Percentiles rank a stretch among this genome's conserved stretches.
phyloP scores from a whole-genome alignment of 345 rosid genomes.

The Sapria himalayana region DNA sequence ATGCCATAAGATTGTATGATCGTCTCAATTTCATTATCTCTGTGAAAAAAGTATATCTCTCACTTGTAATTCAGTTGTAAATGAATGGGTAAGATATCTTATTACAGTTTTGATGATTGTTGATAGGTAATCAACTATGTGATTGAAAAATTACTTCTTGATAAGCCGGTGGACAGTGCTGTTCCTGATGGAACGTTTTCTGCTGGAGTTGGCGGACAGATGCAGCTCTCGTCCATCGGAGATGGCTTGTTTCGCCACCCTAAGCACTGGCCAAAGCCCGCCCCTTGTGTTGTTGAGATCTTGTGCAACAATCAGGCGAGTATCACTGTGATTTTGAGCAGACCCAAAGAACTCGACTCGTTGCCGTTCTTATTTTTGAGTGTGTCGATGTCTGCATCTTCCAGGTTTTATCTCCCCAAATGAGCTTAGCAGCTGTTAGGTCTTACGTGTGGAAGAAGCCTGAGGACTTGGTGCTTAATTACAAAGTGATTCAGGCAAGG shows the following conservation, averaged over 20 bases:
- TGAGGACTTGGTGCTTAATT: constrained; percentile 83
- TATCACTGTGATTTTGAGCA: too few species aligned
- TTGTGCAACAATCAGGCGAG: constrained; percentile 93
- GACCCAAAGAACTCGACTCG: too few species aligned
- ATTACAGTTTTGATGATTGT: too few species aligned
- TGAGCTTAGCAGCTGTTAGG: constrained; percentile 93
- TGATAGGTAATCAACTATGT: constrained; percentile 97
- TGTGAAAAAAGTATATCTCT: too few species aligned
- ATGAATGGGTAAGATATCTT: too few species aligned
- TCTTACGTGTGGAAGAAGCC: constrained; percentile 93
- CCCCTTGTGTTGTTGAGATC: constrained; percentile 75
- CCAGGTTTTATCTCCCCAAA: constrained; percentile 83
- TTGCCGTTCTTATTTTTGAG: too few species aligned
- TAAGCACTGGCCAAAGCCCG: constrained; percentile 62
- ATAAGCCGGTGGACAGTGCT: constrained; percentile 45
- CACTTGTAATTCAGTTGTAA: too few species aligned
- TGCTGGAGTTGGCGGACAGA: constrained; percentile 42
- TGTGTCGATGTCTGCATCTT: constrained; percentile 4
- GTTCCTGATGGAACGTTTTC: constrained; percentile 36
- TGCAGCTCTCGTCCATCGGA: constrained; percentile 40
- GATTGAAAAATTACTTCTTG: constrained; percentile 72
- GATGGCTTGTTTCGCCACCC: constrained; percentile 39
- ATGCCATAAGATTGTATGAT: too few species aligned
- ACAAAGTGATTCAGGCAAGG: constrained; percentile 56
- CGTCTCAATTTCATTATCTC: too few species aligned